phyloP scores from a whole-genome alignment of 306 rosid genomes.

The Castanopsis chinensis region DNA sequence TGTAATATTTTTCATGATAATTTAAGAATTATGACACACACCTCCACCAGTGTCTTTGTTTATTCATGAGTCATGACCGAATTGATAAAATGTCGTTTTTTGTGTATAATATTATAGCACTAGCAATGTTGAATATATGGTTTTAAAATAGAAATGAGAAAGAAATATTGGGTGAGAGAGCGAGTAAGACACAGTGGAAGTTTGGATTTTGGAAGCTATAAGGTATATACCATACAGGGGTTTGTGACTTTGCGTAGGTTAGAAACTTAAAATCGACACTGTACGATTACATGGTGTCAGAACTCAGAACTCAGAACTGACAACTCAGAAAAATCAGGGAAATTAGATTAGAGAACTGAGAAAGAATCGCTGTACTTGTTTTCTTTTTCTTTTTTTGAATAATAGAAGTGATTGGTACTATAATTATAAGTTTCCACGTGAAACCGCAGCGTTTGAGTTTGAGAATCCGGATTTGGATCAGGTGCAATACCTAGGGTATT shows the following conservation, averaged over 20 bases:
- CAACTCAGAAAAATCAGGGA: too few species aligned
- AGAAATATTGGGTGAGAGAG: too few species aligned
- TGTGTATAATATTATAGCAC: background rate
- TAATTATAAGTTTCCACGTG: constrained; percentile 1
- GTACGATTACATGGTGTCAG: background rate
- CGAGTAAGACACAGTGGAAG: background rate
- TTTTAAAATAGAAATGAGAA: too few species aligned
- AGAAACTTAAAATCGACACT: background rate
- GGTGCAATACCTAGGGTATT: too few species aligned
- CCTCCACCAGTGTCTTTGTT: constrained; percentile 1
- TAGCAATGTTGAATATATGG: too few species aligned
- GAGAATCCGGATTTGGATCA: background rate
- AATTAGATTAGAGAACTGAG: too few species aligned
- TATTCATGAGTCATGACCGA: background rate
- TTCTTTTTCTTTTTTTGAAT: background rate
- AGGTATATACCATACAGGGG: background rate
- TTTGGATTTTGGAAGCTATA: too few species aligned
- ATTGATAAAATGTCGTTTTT: background rate
- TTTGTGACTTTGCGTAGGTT: background rate
- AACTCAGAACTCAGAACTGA: background rate
- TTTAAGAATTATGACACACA: background rate
- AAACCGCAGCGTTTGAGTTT: background rate
- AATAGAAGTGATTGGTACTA: background rate
- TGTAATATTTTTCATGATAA: background rate
- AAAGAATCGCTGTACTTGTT: too few species aligned